Evolutionary conservation across 2,329 filamentous ascomycete species (phyloP).

Genomic region (Neonectria sp.): DNA sequence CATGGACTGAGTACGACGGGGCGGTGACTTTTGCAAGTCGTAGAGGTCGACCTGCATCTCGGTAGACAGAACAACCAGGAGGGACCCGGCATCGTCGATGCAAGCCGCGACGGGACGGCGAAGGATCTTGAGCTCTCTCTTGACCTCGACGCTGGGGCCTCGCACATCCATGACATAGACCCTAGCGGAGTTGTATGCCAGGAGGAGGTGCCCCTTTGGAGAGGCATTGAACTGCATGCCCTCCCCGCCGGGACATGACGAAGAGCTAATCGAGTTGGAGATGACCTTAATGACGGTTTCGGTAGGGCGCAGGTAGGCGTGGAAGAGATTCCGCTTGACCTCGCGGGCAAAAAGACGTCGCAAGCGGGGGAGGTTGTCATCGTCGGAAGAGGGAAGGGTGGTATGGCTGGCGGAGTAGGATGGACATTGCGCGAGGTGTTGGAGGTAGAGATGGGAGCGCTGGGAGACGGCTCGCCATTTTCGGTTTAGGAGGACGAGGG

Average conservation of each 20-base stretch:
- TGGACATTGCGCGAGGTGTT: constrained; percentile 73
- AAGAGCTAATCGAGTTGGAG: constrained; percentile 87
- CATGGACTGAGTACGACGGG: constrained; percentile 80
- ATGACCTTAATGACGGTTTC: constrained; percentile 84
- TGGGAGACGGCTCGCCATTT: constrained; percentile 77
- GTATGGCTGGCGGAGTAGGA: constrained; percentile 69
- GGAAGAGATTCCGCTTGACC: constrained; percentile 83
- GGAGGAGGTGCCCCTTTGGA: constrained; percentile 79
- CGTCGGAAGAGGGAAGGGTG: constrained; percentile 55
- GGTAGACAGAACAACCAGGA: constrained; percentile 84
- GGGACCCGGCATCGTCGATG: constrained; percentile 82
- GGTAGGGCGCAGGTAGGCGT: constrained; percentile 79
- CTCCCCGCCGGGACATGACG: constrained; percentile 86
- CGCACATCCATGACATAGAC: constrained; percentile 84
- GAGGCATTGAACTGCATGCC: constrained; percentile 89
- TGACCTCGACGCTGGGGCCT: constrained; percentile 72
- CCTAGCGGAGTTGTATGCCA: constrained; percentile 88
- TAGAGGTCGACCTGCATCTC: constrained; percentile 93
- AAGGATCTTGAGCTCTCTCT: constrained; percentile 84
- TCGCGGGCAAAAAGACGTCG: constrained; percentile 78
- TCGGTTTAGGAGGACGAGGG: constrained; percentile 74
- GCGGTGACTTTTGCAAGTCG: constrained; percentile 74
- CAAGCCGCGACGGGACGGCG: constrained; percentile 83
- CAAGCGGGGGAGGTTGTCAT: constrained; percentile 70
- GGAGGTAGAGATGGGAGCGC: constrained; percentile 73